These are phyloP conservation scores for Neoscytalidium dimidiatum DNA, from an alignment of 2,329 filamentous ascomycete species.

Conservation along the genomic window DNA sequence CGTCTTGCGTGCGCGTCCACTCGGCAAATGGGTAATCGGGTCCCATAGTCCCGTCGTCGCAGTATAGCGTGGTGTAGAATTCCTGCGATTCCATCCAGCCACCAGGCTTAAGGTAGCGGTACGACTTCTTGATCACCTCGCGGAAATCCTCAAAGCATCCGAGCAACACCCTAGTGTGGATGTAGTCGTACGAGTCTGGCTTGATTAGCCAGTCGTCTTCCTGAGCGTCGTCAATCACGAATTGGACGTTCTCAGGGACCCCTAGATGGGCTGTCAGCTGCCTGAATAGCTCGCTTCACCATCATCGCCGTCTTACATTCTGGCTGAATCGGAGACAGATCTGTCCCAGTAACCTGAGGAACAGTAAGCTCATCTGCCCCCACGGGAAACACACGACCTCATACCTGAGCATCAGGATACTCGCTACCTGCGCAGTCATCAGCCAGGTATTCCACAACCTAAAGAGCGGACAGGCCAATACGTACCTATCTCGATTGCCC, in stretches of 20 bases:
- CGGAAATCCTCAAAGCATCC: slow-evolving; percentile 61
- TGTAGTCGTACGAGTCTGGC: slow-evolving; percentile 55
- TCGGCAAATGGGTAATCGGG: slow-evolving; percentile 49
- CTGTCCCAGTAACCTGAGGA: slow-evolving; percentile 42
- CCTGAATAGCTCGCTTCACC: neutral
- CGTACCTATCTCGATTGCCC: slow-evolving; percentile 46
- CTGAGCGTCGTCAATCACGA: slow-evolving; percentile 71
- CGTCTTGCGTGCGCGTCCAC: slow-evolving; percentile 47
- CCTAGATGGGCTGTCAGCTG: slow-evolving; percentile 22
- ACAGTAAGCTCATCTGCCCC: slow-evolving; percentile 22
- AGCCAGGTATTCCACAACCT: slow-evolving; percentile 20
- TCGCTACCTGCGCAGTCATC: slow-evolving; percentile 32
- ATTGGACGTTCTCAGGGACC: slow-evolving; percentile 71
- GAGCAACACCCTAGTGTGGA: slow-evolving; percentile 61
- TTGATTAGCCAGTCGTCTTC: slow-evolving; percentile 59
- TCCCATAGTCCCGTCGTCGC: slow-evolving; percentile 57
- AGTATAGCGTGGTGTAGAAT: slow-evolving; percentile 47
- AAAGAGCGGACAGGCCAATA: neutral
- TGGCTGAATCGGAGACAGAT: slow-evolving; percentile 44
- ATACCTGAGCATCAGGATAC: slow-evolving; percentile 36
- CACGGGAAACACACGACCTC: slow-evolving; percentile 12
- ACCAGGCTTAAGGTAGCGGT: slow-evolving; percentile 57
- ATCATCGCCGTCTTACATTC: slow-evolving; percentile 29
- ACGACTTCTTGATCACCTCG: slow-evolving; percentile 55
- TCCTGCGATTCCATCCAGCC: slow-evolving; percentile 52